A percentile compares a stretch with the other conserved stretches of the same genome.
phyloP scores from a whole-genome alignment of 192 early-diverging fungal species.

The Umbelopsis sp. region DNA sequence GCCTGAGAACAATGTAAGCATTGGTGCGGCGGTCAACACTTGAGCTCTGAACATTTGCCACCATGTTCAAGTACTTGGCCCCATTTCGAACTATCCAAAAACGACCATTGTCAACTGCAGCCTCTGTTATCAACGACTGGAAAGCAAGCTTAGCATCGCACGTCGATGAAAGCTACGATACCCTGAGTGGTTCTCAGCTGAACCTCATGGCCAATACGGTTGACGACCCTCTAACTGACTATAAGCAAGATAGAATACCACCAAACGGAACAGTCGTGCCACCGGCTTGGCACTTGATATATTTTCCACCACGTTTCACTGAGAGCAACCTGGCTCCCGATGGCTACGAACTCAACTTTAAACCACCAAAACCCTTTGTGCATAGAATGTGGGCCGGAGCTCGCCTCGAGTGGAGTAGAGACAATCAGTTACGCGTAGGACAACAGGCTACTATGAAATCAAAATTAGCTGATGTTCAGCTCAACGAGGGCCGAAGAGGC shows the following conservation, averaged over 20 bases:
- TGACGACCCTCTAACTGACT: slow-evolving; percentile 12
- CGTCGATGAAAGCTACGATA: slow-evolving; percentile 19
- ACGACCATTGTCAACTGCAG: slow-evolving; percentile 15
- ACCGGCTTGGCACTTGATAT: slow-evolving; percentile 74
- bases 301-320: slow-evolving; percentile 75
- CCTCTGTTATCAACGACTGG: slow-evolving; percentile 23
- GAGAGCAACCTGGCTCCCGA: slow-evolving; percentile 73
- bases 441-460: slow-evolving; percentile 63
- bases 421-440: slow-evolving; percentile 67
- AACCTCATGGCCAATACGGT: slow-evolving; percentile 44
- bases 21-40: too few species aligned
- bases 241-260: slow-evolving; percentile 35
- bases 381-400: slow-evolving; percentile 93
- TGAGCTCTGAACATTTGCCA: too few species aligned
- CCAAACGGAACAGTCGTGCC: slow-evolving; percentile 54
- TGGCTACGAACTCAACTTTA: slow-evolving; percentile 79
- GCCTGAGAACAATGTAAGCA: too few species aligned
- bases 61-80: background rate
- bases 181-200: slow-evolving; percentile 28
- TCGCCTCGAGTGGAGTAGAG: slow-evolving; percentile 55
- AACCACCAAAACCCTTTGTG: slow-evolving; percentile 75
- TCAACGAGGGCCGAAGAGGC: slow-evolving; percentile 56
- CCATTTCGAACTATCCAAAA: background rate
- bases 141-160: background rate
- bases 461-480: slow-evolving; percentile 51